Conservation (phyloP, 148 eudicot species). For the Spergularia marina region DNA sequence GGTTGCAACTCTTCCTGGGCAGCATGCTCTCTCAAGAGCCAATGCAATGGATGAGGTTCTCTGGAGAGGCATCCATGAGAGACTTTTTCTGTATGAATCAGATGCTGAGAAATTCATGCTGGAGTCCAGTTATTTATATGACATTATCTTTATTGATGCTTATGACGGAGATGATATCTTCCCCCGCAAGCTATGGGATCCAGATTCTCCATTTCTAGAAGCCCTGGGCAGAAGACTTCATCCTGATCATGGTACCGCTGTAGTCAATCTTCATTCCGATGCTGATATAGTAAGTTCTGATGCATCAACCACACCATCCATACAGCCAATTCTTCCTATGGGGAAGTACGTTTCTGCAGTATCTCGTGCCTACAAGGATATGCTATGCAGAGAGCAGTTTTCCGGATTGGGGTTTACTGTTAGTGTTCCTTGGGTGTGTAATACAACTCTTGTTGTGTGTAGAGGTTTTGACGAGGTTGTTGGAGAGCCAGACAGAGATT, state of each 20-base stretch:
- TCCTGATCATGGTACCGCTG: constrained; percentile 92
- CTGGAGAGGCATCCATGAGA: constrained; percentile 94
- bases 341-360: constrained; percentile 66
- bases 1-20: constrained; percentile 46
- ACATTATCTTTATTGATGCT: constrained; percentile 83
- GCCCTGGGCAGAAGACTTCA: constrained; percentile 59
- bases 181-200: constrained; percentile 85
- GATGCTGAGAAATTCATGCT: constrained; percentile 80
- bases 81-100: constrained; percentile 67
- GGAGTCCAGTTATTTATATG: constrained; percentile 47
- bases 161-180: constrained; percentile 87
- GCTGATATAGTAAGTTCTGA: constrained; percentile 31
- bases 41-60: constrained; percentile 46
- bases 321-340: constrained; percentile 43
- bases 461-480: constrained; percentile 42
- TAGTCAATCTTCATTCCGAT: constrained; percentile 89
- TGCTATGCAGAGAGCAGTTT: constrained; percentile 33
- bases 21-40: constrained; percentile 41
- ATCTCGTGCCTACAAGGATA: constrained; percentile 61
- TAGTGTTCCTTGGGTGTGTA: constrained; percentile 80
- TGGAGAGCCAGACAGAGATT: constrained; percentile 33
- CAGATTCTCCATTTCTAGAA: constrained; percentile 66
- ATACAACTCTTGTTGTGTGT: constrained; percentile 70
- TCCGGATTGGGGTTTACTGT: constrained; percentile 61
- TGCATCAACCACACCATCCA: constrained; percentile 30